Base-by-base conservation (phyloP, 1,284 basidiomycete genomes). In the Ganoderma lucidum region DNA sequence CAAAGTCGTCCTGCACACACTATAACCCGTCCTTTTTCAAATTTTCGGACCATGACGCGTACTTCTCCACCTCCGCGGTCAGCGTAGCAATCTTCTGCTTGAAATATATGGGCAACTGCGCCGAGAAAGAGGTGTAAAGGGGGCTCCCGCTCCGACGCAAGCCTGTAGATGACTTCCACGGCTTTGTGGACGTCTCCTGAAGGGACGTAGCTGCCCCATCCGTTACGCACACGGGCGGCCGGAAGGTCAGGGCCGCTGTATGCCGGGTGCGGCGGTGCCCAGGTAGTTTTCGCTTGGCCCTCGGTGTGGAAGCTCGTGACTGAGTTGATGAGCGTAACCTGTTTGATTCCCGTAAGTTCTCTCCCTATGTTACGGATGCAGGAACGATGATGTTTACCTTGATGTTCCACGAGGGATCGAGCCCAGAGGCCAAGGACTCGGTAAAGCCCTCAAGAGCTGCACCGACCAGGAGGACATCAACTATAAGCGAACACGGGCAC, bases 381-480 rank as follows among this genome's bases (percentile, higher is more conserved):
- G 45, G 5, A n/a, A 45, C 2, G 8, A n/a, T 0, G 19, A 41
- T 9, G 42, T 48, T 51, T 53, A 81, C 81, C 75, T 81, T 81
- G 73, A 83, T 83, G 68, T 82, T 82, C 83, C 83, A 84, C 1
- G 71, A 74, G 0, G 81, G 80, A 66, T 80, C 74, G 15, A 83
- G 64, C 66, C 83, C 82, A 30, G 67, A 53, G 1, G 66, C 73
- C 1, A 83, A 68, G 0, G 78, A 64, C 42, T 81, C 76, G 6
- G 77, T 78, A 19, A 83, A 35, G 3, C 76, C 81, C 62, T 83
- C 81, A 1, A 69, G 51, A n/a, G 68, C 72, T 73, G 60, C 12
- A 32, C 2, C 12, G 55, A 35, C 6, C 5, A 44, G 19, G 4
- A 56, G 2, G 23, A n/a, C n/a, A 19, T 32, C 2, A 37, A 9